These are phyloP conservation scores for Magnusiomyces paraingens DNA, from an alignment of 1,139 yeast species.

Conservation along the genomic window DNA sequence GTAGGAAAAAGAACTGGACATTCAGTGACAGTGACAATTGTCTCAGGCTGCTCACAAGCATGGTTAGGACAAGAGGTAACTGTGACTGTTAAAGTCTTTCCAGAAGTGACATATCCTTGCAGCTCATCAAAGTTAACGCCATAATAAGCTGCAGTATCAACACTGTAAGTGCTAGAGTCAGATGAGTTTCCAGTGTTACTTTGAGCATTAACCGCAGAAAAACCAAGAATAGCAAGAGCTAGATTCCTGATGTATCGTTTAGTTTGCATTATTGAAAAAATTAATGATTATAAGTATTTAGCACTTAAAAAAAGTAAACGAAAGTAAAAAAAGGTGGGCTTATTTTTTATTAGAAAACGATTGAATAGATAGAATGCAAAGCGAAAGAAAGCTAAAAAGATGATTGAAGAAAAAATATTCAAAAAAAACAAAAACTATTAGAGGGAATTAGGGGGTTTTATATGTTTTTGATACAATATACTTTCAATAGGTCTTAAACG, in stretches of 20 bases:
- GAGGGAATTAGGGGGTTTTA: not conserved
- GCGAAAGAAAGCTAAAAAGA: not conserved
- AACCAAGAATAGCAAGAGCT: constrained; percentile 3
- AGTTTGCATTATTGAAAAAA: constrained; percentile 1
- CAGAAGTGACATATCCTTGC: constrained; percentile 3
- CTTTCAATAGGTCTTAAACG: not conserved
- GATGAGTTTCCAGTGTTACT: not conserved
- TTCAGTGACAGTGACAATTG: not conserved
- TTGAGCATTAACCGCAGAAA: constrained; percentile 3
- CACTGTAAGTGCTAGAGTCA: not conserved
- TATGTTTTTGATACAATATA: not conserved
- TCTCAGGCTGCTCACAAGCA: not conserved
- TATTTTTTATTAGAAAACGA: not conserved
- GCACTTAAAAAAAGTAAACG: not conserved
- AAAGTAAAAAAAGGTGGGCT: not conserved
- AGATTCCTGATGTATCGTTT: not conserved
- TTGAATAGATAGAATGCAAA: not conserved
- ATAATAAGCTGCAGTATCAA: not conserved
- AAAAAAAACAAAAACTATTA: not conserved
- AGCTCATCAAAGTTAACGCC: not conserved
- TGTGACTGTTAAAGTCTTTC: constrained; percentile 2
- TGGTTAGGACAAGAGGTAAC: constrained; percentile 6
- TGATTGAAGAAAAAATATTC: not conserved
- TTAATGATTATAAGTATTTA: not conserved
- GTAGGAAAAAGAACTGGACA: constrained; percentile 9